Evolutionary conservation across 1,284 basidiomycete species (phyloP).

Genomic region (Sporisorium scitamineum): DNA sequence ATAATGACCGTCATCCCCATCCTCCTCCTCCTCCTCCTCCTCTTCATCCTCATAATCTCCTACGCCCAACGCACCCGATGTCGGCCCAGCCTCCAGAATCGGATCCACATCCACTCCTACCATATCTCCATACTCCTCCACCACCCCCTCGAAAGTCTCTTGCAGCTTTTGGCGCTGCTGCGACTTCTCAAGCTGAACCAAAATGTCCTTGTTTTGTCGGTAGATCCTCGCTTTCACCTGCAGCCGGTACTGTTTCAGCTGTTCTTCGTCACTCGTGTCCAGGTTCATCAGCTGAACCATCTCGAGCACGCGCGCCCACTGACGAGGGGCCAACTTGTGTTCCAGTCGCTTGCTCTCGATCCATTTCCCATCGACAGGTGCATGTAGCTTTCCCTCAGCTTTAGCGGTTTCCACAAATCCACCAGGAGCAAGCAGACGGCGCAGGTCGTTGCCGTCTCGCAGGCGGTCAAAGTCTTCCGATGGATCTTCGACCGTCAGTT

Average conservation of each 20-base stretch:
- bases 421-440: conserved; percentile 81
- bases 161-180: conserved; percentile 90
- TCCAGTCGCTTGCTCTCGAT: conserved; percentile 81
- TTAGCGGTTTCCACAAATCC: conserved; percentile 70
- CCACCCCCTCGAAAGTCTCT: conserved; percentile 89
- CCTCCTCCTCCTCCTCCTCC: conserved; percentile 31
- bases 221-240: conserved; percentile 83
- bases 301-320: conserved; percentile 90
- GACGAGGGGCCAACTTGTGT: conserved; percentile 92
- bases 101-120: conserved; percentile 71
- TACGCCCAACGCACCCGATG: not conserved
- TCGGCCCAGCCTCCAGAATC: conserved; percentile 40
- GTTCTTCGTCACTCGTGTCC: conserved; percentile 75
- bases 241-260: conserved; percentile 78
- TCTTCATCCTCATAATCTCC: conserved; percentile 29
- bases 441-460: conserved; percentile 89
- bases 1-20: conserved; percentile 32
- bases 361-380: conserved; percentile 84
- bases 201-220: conserved; percentile 91
- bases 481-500: conserved; percentile 96
- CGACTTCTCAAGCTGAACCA: conserved; percentile 84
- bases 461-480: conserved; percentile 95
- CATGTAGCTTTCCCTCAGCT: conserved; percentile 75
- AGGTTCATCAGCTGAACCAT: conserved; percentile 86
- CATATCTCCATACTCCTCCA: conserved; percentile 86